Conservation (phyloP, 371 early-diverging fungal species). For the Haplosporangium sp. region DNA sequence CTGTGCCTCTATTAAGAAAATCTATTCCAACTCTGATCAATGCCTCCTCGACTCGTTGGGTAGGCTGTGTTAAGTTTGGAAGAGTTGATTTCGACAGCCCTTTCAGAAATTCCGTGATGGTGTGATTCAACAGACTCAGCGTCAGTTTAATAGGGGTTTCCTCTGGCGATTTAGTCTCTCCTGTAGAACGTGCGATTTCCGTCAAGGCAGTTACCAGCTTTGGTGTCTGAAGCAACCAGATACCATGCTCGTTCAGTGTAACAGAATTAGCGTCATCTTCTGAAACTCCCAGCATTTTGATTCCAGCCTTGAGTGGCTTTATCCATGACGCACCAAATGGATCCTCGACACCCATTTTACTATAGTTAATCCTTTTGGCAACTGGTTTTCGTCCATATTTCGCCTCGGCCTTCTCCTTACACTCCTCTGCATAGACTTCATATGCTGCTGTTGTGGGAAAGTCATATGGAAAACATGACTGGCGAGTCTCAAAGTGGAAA, state of each 20-base stretch:
- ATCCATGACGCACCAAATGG: conserved; percentile 76
- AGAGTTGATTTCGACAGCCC: conserved; percentile 8
- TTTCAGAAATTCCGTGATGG: conserved; percentile 17
- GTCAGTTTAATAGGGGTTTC: conserved; percentile 22
- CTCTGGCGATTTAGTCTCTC: not conserved
- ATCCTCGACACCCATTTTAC: conserved; percentile 66
- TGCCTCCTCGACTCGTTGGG: conserved; percentile 33
- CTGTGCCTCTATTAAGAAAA: conserved; percentile 34
- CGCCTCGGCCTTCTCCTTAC: conserved; percentile 51
- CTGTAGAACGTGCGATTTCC: conserved; percentile 23
- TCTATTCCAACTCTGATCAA: conserved; percentile 43
- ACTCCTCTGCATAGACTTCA: conserved; percentile 52
- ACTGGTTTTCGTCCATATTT: conserved; percentile 72
- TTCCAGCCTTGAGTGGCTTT: conserved; percentile 31
- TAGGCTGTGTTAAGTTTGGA: not conserved
- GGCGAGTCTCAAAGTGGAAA: conserved; percentile 70
- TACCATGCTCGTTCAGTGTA: conserved; percentile 15
- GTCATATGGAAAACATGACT: conserved; percentile 71
- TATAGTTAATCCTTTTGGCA: conserved; percentile 79
- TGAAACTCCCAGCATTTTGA: conserved; percentile 5
- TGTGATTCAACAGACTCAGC: conserved; percentile 24
- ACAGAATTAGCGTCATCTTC: not conserved
- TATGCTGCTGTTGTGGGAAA: conserved; percentile 70
- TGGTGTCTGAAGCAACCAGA: conserved; percentile 35
- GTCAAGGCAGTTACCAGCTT: conserved; percentile 19